phyloP scores from a whole-genome alignment of 805 yeast species.

The Metschnikowia noctiluminum region DNA sequence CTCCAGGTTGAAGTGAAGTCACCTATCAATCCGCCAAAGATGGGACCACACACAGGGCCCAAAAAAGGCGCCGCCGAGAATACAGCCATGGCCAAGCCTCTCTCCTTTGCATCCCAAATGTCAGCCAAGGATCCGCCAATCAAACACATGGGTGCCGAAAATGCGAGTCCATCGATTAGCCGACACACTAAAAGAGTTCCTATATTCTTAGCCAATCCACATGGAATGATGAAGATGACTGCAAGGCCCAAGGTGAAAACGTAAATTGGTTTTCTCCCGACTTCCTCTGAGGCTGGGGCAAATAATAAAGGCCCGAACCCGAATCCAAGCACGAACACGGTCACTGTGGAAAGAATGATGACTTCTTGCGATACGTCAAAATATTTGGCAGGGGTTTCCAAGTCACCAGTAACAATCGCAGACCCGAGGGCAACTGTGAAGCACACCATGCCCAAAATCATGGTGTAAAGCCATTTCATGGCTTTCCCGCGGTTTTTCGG shows the following conservation, averaged over 20 bases:
- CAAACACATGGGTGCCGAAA: constrained; percentile 74
- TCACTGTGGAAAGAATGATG: constrained; percentile 51
- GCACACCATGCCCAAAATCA: constrained; percentile 48
- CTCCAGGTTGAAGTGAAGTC: constrained; percentile 64
- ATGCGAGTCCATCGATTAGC: constrained; percentile 83
- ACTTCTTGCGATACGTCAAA: constrained; percentile 57
- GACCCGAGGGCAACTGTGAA: constrained; percentile 60
- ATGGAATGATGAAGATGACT: constrained; percentile 85
- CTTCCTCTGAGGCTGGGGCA: constrained; percentile 85
- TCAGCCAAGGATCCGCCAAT: constrained; percentile 86
- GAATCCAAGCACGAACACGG: constrained; percentile 59
- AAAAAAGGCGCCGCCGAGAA: constrained; percentile 90
- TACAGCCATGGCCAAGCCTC: constrained; percentile 88
- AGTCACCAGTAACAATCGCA: constrained; percentile 63
- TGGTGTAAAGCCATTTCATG: constrained; percentile 50
- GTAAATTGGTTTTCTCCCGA: constrained; percentile 84
- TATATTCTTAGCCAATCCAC: constrained; percentile 76
- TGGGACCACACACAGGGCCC: constrained; percentile 93
- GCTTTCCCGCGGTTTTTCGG: constrained; percentile 47
- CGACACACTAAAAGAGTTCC: constrained; percentile 79
- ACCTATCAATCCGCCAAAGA: constrained; percentile 74
- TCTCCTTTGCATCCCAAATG: constrained; percentile 65
- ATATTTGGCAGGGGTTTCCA: constrained; percentile 47
- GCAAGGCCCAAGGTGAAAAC: constrained; percentile 67
- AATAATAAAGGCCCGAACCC: constrained; percentile 82